These are phyloP conservation scores for Tirmania nivea DNA, from an alignment of 495 filamentous ascomycete genomes.

Conservation along the genomic window DNA sequence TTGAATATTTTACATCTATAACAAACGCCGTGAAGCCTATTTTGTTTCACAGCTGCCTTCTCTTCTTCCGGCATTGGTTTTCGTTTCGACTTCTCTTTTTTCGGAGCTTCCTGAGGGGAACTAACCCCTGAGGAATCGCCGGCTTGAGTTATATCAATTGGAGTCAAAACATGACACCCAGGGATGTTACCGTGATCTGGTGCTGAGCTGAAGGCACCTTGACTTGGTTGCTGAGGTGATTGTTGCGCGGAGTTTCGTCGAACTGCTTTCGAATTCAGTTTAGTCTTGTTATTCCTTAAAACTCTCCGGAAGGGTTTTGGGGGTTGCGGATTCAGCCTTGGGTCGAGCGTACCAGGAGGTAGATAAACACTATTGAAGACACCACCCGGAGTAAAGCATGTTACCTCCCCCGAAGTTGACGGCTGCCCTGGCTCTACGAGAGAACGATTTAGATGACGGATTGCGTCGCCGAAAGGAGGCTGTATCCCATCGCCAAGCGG, in stretches of 20 bases:
- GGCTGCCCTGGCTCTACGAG: not conserved
- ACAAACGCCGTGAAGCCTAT: constrained; percentile 17
- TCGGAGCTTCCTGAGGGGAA: not conserved
- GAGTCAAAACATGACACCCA: not conserved
- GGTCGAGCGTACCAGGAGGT: not conserved
- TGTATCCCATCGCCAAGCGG: not conserved
- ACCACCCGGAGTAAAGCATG: not conserved
- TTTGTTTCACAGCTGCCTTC: constrained; percentile 16
- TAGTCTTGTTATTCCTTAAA: not conserved
- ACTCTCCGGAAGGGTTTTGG: not conserved
- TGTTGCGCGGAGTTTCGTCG: not conserved
- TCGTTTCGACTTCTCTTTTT: not conserved
- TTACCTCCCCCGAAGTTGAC: not conserved
- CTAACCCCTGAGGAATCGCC: not conserved
- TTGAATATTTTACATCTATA: constrained; percentile 19
- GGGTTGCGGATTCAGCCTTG: not conserved
- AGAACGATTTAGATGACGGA: not conserved
- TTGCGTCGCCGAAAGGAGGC: not conserved
- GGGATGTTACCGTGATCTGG: not conserved
- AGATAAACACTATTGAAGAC: not conserved
- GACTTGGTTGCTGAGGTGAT: not conserved
- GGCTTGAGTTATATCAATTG: not conserved
- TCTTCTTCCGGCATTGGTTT: constrained; percentile 1
- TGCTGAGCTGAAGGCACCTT: not conserved
- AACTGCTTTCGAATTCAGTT: not conserved